Evolutionary conservation across 331 rosid genomes (phyloP).

Genomic region (Malus hybrid): DNA sequence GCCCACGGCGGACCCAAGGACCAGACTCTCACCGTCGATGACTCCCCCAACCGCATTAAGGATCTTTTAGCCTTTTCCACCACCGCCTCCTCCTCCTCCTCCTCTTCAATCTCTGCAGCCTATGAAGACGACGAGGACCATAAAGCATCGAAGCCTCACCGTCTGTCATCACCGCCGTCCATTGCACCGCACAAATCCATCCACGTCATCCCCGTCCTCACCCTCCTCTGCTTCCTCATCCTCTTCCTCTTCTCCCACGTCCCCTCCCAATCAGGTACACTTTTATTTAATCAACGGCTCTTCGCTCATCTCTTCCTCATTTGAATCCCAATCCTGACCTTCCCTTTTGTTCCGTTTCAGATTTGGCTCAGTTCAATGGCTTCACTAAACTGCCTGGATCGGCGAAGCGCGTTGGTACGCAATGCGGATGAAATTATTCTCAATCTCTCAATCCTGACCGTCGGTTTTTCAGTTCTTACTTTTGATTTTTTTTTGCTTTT

Average conservation of each 20-base stretch:
- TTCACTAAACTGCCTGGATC: constrained; percentile 24
- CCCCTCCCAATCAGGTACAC: constrained; percentile 78
- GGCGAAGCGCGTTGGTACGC: constrained; percentile 34
- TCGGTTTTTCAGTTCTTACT: neutral
- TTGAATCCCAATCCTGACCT: neutral
- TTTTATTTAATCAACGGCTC: neutral
- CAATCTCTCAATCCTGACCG: neutral
- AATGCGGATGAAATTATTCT: constrained; percentile 11
- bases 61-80: constrained; percentile 12
- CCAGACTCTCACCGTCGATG: constrained; percentile 25
- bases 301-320: neutral
- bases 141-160: constrained; percentile 56
- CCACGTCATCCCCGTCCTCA: constrained; percentile 87
- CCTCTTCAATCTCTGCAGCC: constrained; percentile 9
- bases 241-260: constrained; percentile 85
- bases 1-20: constrained; percentile 25
- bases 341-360: constrained; percentile 19
- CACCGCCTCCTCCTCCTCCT: constrained; percentile 8
- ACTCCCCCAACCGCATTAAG: constrained; percentile 32
- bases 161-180: constrained; percentile 47
- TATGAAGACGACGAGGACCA: constrained; percentile 14
- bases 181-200: constrained; percentile 45
- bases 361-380: constrained; percentile 59
- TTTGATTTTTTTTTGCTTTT: neutral
- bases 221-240: constrained; percentile 74